Evolutionary conservation across 148 eudicot genomes (phyloP).

Genomic region (Vaccinium corymbosum): DNA sequence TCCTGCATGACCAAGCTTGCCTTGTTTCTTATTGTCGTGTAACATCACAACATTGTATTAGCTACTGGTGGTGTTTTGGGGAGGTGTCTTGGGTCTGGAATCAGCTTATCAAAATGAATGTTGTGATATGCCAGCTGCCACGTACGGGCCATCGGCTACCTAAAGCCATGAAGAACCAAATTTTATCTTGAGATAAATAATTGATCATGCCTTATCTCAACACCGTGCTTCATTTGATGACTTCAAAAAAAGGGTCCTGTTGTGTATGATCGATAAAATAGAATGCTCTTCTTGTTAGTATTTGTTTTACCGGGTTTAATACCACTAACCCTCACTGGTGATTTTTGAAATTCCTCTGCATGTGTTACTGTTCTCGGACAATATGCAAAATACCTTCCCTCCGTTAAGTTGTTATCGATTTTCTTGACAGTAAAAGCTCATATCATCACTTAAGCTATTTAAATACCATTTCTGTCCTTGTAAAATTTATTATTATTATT

Average conservation of each 20-base stretch:
- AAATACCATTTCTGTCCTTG: not conserved
- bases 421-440: not conserved
- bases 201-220: not conserved
- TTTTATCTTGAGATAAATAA: constrained; percentile 8
- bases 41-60: not conserved
- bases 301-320: not conserved
- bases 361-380: not conserved
- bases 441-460: not conserved
- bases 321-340: not conserved
- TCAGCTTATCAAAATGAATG: constrained; percentile 9
- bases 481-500: not conserved
- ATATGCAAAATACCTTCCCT: not conserved
- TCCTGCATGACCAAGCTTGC: not conserved
- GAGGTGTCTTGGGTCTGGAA: not conserved
- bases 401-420: not conserved
- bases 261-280: not conserved
- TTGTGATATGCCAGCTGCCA: constrained; percentile 13
- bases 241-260: not conserved
- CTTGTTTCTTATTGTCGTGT: not conserved
- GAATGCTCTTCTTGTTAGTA: not conserved
- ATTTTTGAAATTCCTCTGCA: not conserved
- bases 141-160: not conserved
- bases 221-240: not conserved
- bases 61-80: constrained; percentile 1
- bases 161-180: not conserved